Base-by-base conservation (phyloP, 306 rosid genomes). In the Herpetospermum pedunculosum region DNA sequence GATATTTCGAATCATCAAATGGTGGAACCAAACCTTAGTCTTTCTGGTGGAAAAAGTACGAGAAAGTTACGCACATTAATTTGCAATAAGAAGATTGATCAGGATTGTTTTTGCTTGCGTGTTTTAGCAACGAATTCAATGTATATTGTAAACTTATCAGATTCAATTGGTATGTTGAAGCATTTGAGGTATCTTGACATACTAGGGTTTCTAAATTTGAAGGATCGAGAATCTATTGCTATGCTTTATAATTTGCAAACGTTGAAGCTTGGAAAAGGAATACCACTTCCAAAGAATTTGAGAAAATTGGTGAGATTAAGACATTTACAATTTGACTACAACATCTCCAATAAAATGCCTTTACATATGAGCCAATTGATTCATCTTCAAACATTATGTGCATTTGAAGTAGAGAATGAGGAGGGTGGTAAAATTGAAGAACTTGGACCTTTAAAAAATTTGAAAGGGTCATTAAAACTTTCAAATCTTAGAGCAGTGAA, bases 171-270 rank as follows among this genome's bases (percentile, higher is more conserved):
- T 1, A 43, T 23, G 30, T 32, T 76, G 16, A 68, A 54, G 29
- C 44, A 41, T 47, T 52, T 76, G 41, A 53, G 69, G 55, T 75
- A 75, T 59, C 59, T 75, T 4, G 40, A 75, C 52, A 35, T 58
- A 19, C 3, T 14, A 38, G 1, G 2, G 4, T 25, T 29, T 4
- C 5, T 0, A 5, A 75, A 43, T 1, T 26, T 5, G 18, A 10
- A 49, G 46, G 14, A 59, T 13, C 77, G 72, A 23, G 11, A 43
- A 4, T 75, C 71, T 41, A 30, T 75, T 9, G 37, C 57, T 5
- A 32, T 26, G 6, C 77, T 75, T 8, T 75, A 26, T 25, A 16
- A 74, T 5, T 37, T 63, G 9, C 70, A 63, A 32, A 63, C 70
- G 0, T 12, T 63, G 18, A 63, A 38, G 10, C 25, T 63, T n/a